phyloP scores from a whole-genome alignment of 768 basidiomycete species.

The Mycena polygramma region DNA sequence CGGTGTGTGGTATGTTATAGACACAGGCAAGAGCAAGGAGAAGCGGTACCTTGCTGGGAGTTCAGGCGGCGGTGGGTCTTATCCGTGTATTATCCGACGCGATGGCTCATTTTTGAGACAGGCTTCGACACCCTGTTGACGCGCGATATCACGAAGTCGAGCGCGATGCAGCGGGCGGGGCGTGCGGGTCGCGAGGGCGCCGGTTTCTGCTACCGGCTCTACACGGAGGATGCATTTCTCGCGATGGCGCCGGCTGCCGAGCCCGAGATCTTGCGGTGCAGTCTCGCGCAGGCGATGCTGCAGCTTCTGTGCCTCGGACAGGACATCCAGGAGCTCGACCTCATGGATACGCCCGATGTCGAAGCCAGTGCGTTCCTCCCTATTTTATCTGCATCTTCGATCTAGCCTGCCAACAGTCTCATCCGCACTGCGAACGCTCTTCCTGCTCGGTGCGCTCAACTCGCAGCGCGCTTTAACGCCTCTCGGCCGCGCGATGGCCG shows the following conservation, averaged over 20 bases:
- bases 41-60: slow-evolving; percentile 83
- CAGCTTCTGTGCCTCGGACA: slow-evolving; percentile 89
- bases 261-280: slow-evolving; percentile 93
- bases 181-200: slow-evolving; percentile 94
- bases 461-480: slow-evolving; percentile 73
- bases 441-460: slow-evolving; percentile 85
- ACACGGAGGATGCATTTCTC: slow-evolving; percentile 86
- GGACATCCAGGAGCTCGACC: slow-evolving; percentile 84
- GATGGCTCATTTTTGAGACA: slow-evolving; percentile 44
- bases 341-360: slow-evolving; percentile 88
- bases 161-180: slow-evolving; percentile 94
- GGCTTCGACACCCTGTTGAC: slow-evolving; percentile 92
- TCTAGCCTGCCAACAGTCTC: slow-evolving; percentile 54
- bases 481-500: slow-evolving; percentile 86
- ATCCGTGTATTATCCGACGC: background rate
- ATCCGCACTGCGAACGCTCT: slow-evolving; percentile 78
- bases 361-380: slow-evolving; percentile 69
- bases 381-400: background rate
- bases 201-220: slow-evolving; percentile 93
- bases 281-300: slow-evolving; percentile 85
- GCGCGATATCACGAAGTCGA: slow-evolving; percentile 88
- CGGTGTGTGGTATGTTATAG: slow-evolving; percentile 94
- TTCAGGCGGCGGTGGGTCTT: slow-evolving; percentile 72
- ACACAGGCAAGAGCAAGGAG: slow-evolving; percentile 96
- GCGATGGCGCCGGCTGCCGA: slow-evolving; percentile 74